Evolutionary conservation across 352 stramenopile species (phyloP), one percentile per base, ranked within the genome.

Genomic region (Lagenidium giganteum): DNA sequence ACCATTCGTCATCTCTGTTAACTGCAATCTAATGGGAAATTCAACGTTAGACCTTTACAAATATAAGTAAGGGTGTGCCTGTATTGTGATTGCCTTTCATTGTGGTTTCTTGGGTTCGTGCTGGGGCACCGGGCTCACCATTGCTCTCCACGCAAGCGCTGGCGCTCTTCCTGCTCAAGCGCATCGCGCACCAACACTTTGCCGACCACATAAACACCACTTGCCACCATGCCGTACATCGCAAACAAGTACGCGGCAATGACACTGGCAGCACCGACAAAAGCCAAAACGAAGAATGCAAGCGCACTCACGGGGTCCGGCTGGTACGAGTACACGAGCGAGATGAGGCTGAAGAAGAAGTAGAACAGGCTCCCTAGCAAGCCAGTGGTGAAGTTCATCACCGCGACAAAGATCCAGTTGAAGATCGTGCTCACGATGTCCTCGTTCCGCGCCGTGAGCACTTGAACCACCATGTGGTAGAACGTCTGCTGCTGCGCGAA

Each of bases 341-440:
- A 73, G 16, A 88, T 57, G 32, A 94, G 67, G 47, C 71, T 86
- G 49, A 90, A 89, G 48, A 80, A 79, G 46, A 92, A 94, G 60
- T 89, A 92, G 55, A 91, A 91, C 17, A 94, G 60, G 28, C 64
- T 71, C 18, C 82, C 82, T 25, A 91, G 41, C 23, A 94, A 39
- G 1, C 82, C 82, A n/a, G 82, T 89, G n/a, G 79, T 94, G 38
- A 94, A 94, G 60, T 94, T 94, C 50, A 83, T 82, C 29, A 94
- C 47, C 22, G 80, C 72, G 18, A 88, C 71, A 23, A 94, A 82
- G 31, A 92, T 54, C 82, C 82, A 94, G 51, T 92, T 87, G 21
- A 94, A 52, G 25, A 92, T 42, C 61, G 73, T 84, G 36, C 76
- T 85, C 35, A 89, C 8, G 8, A 92, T 26, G 34, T 94, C 81